Evolutionary conservation across 306 rosid genomes (phyloP), one percentile per base, ranked within the genome.

Genomic region (Datisca glomerata): DNA sequence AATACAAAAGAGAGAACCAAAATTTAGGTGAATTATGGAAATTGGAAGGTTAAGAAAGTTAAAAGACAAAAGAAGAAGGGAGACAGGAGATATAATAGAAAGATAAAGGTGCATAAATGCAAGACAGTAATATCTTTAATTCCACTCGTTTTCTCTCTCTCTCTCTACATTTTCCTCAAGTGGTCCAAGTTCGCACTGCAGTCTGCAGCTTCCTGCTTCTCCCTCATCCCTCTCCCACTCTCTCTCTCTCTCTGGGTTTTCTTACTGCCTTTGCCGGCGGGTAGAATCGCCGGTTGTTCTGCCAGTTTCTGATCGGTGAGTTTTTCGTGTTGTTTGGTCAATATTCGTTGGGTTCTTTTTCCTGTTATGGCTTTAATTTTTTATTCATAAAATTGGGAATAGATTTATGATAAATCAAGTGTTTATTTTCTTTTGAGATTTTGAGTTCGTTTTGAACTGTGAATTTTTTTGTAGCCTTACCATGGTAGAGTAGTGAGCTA

Each of bases 281-380:
- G 1, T 12, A 14, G n/a, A 31, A 31, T 7, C 36, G n/a, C 43
- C 38, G 65, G 52, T 10, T 19, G 13, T 33, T 56, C 4, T 41
- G 47, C 14, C 18, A 21, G 54, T 31, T 24, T 38, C 45, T 50
- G 59, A 43, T 14, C 43, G 59, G 59, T 54, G 44, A 54, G 59
- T 54, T 38, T 17, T 18, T 31, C 43, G 5, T 38, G 15, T 3
- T n/a, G 15, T n/a, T 38, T 38, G 10, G 21, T 0, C 18, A 13
- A 13, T 7, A 10, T 38, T 38, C 18, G 3, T 40, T 56, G 27
- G 32, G n/a, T 50, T 41, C 27, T 41, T 58, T 36, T 63, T 56
- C 44, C 3, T 42, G 12, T 41, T 65, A 57, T 69, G 74, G 75
- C 79, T 85, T 59, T 76, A 83, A 63, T 45, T 55, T 47, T n/a